Percentiles rank a stretch among this genome's conserved stretches.
phyloP scores from a whole-genome alignment of 2,329 filamentous ascomycete genomes.

The Monilinia fructicola region DNA sequence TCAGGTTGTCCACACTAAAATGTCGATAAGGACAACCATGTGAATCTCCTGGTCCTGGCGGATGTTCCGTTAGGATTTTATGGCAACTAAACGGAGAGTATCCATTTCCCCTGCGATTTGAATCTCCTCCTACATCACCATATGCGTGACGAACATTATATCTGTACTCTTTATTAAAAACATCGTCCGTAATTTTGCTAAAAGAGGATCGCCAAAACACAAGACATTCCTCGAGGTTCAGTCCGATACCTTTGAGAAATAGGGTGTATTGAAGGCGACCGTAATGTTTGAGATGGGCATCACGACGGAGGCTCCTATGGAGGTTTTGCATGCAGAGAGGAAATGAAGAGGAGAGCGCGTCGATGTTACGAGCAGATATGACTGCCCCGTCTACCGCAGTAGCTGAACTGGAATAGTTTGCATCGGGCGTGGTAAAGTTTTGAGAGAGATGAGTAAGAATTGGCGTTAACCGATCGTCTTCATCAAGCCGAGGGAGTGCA shows the following conservation, averaged over 20 bases:
- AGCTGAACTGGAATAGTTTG: constrained; percentile 69
- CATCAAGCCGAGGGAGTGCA: constrained; percentile 85
- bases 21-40: constrained; percentile 98
- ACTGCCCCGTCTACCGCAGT: constrained; percentile 66
- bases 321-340: constrained; percentile 93
- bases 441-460: constrained; percentile 84
- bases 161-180: constrained; percentile 95
- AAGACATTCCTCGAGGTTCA: constrained; percentile 87
- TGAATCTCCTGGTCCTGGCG: constrained; percentile 80
- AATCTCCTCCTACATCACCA: constrained; percentile 91
- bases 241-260: constrained; percentile 92
- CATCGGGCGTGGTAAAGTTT: constrained; percentile 90
- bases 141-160: constrained; percentile 97
- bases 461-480: constrained; percentile 85
- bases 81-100: constrained; percentile 94
- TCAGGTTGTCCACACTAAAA: constrained; percentile 84
- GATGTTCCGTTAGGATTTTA: constrained; percentile 87
- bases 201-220: constrained; percentile 89
- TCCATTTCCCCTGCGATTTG: constrained; percentile 79
- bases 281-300: constrained; percentile 89
- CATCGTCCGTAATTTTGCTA: constrained; percentile 84
- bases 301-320: constrained; percentile 80
- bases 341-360: constrained; percentile 77
- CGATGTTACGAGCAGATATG: constrained; percentile 77
- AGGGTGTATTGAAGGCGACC: constrained; percentile 92